Evolutionary conservation across 768 basidiomycete genomes (phyloP).

Genomic region (Panaeolus cyanescens): DNA sequence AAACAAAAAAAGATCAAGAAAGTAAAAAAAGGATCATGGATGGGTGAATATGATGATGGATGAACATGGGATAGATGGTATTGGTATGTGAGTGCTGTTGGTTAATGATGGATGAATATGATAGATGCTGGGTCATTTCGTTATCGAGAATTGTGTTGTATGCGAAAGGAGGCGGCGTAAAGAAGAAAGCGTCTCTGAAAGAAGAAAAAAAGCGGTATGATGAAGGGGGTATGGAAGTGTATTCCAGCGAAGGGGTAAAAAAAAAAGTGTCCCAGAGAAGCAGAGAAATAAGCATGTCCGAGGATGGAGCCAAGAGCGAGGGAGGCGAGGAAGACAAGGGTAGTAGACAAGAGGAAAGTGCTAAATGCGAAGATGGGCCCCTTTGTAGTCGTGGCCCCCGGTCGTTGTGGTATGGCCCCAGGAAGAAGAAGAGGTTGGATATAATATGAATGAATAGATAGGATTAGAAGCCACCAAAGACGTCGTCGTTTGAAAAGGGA

Average conservation of each 20-base stretch:
- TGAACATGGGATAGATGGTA: background rate
- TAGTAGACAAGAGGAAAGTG: too few relatives aligned
- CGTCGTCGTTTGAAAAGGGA: conserved; percentile 1
- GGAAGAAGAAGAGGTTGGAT: too few relatives aligned
- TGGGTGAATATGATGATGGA: background rate
- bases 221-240: too few relatives aligned
- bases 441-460: too few relatives aligned
- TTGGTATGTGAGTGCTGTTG: background rate
- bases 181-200: background rate
- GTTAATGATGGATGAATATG: background rate
- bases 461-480: background rate
- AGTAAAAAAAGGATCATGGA: background rate
- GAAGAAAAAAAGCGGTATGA: background rate
- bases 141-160: background rate
- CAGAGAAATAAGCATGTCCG: too few relatives aligned
- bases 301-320: background rate
- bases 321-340: background rate
- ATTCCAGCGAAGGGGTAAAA: background rate
- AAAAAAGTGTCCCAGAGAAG: background rate
- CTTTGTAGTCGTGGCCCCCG: too few relatives aligned
- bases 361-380: too few relatives aligned
- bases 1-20: too few relatives aligned
- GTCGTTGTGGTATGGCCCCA: too few relatives aligned
- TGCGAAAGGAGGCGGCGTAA: background rate
- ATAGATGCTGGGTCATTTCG: too few relatives aligned